phyloP scores from a whole-genome alignment of 2,329 filamentous ascomycete species.

The Hypoxylon sp. region DNA sequence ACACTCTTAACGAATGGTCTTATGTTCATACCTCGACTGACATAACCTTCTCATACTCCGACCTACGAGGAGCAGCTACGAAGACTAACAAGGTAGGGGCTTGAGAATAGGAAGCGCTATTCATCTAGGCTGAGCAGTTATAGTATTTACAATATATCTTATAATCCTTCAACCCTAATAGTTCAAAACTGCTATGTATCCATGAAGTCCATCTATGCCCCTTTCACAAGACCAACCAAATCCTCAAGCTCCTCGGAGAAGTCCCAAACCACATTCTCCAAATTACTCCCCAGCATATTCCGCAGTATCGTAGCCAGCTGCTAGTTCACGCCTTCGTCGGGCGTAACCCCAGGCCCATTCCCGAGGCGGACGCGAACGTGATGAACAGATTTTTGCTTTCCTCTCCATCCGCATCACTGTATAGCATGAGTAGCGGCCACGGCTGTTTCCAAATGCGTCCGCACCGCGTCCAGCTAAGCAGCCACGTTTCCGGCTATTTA shows the following conservation, averaged over 20 bases:
- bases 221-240: slow-evolving; percentile 56
- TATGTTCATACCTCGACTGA: no score
- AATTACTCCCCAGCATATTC: slow-evolving; percentile 54
- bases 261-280: slow-evolving; percentile 66
- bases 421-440: slow-evolving; percentile 33
- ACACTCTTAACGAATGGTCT: no score
- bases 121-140: no score
- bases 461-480: slow-evolving; percentile 59
- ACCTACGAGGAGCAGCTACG: no score
- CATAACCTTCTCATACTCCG: no score
- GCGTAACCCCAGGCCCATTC: slow-evolving; percentile 52
- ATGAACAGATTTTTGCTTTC: slow-evolving; percentile 57
- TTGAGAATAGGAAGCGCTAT: background rate
- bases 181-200: no score
- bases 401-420: background rate
- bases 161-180: no score
- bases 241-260: slow-evolving; percentile 60
- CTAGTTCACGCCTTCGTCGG: slow-evolving; percentile 59
- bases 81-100: no score
- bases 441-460: slow-evolving; percentile 55
- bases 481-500: slow-evolving; percentile 54
- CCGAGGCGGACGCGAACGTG: slow-evolving; percentile 61
- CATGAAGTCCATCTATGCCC: slow-evolving; percentile 18
- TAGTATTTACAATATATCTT: background rate
- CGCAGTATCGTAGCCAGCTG: slow-evolving; percentile 54